Percentiles rank a stretch among this genome's conserved stretches.
Evolutionary conservation across 1,284 basidiomycete genomes (phyloP).

Genomic region (Athelia psychrophila): DNA sequence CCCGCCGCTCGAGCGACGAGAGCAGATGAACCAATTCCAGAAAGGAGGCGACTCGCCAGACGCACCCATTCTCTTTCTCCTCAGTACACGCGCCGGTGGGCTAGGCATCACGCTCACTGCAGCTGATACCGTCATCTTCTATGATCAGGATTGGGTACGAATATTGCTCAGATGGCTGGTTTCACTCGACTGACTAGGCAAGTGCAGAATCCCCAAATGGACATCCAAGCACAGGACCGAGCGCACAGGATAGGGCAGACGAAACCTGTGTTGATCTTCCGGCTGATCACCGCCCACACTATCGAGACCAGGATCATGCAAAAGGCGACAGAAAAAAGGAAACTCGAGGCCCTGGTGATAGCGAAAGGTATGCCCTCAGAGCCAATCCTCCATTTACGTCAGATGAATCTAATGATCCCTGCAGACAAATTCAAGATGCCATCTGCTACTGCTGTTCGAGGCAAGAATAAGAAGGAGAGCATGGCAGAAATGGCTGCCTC

Average conservation of each 20-base stretch:
- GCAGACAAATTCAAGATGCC: constrained; percentile 81
- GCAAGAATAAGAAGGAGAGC: constrained; percentile 52
- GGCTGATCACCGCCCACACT: constrained; percentile 84
- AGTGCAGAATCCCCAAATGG: constrained; percentile 90
- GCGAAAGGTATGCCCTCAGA: constrained; percentile 64
- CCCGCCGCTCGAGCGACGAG: constrained; percentile 72
- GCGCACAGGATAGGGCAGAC: constrained; percentile 96
- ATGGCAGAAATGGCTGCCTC: constrained; percentile 83
- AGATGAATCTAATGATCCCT: constrained; percentile 6
- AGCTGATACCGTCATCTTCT: constrained; percentile 94
- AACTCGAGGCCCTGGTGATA: constrained; percentile 92
- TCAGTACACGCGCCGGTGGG: constrained; percentile 92
- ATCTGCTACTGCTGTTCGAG: constrained; percentile 40
- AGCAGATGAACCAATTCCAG: constrained; percentile 88
- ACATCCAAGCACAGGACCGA: constrained; percentile 93
- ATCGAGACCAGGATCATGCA: constrained; percentile 92
- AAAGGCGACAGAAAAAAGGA: constrained; percentile 84
- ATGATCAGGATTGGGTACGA: constrained; percentile 90
- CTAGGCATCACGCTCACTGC: constrained; percentile 90
- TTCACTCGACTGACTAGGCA: constrained; percentile 8
- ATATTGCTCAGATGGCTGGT: neutral
- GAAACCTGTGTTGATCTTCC: constrained; percentile 84
- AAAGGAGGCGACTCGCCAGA: constrained; percentile 59
- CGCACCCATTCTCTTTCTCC: constrained; percentile 80
- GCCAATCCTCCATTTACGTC: constrained; percentile 1